Conservation (phyloP, 2,329 filamentous ascomycete genomes). For the Ramularia endophylla region DNA sequence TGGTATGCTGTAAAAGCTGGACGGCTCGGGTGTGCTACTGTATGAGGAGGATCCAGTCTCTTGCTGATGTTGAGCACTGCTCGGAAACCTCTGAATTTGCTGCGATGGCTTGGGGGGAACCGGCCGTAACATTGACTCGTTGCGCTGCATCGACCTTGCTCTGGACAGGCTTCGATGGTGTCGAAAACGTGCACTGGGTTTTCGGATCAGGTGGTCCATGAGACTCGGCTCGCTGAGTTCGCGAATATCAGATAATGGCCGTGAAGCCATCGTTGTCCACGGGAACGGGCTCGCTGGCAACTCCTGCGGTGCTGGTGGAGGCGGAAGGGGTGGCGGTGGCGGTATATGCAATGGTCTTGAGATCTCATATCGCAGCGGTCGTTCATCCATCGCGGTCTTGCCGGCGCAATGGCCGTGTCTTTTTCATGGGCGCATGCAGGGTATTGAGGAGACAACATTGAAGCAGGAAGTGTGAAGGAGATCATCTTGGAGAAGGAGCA, state of each 20-base stretch:
- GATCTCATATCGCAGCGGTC: slow-evolving; percentile 17
- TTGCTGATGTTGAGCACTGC: slow-evolving; percentile 3
- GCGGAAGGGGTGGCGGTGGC: slow-evolving; percentile 6
- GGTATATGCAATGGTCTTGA: slow-evolving; percentile 17
- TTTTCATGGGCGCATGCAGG: no score
- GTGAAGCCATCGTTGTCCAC: slow-evolving; percentile 29
- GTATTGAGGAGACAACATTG: no score
- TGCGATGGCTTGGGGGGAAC: slow-evolving; percentile 16
- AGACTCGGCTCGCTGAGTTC: slow-evolving; percentile 46
- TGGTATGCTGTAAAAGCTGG: slow-evolving; percentile 43
- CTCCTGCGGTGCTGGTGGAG: slow-evolving; percentile 3
- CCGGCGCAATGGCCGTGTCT: not conserved
- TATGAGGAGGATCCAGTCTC: slow-evolving; percentile 26
- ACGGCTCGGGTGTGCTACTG: slow-evolving; percentile 33
- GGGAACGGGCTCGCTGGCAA: slow-evolving; percentile 6
- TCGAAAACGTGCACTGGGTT: slow-evolving; percentile 4
- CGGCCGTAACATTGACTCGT: slow-evolving; percentile 17
- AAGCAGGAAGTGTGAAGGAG: no score
- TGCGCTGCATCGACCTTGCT: slow-evolving; percentile 23
- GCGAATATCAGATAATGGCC: slow-evolving; percentile 46
- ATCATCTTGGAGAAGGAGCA: no score
- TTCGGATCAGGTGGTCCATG: slow-evolving; percentile 19
- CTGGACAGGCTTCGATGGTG: slow-evolving; percentile 24
- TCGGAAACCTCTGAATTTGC: not conserved
- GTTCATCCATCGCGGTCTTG: slow-evolving; percentile 12